phyloP scores from a whole-genome alignment of 129 eudicot genomes.

The Saposhnikovia divaricata region DNA sequence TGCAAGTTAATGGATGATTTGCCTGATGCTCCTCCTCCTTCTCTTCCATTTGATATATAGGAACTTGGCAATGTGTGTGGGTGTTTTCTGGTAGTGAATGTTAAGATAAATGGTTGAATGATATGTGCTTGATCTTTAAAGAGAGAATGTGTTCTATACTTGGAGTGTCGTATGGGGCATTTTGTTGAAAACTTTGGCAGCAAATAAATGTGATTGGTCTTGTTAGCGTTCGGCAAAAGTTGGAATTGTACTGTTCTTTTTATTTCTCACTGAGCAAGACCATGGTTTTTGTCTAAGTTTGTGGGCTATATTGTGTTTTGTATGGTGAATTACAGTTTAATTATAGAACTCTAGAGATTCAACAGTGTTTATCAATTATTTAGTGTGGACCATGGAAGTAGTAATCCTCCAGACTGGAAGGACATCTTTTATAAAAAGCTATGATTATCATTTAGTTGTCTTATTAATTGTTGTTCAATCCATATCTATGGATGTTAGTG shows the following conservation, averaged over 20 bases:
- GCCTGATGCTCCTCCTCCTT: conserved; percentile 4
- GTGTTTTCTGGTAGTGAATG: background rate
- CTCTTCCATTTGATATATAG: background rate
- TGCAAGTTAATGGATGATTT: conserved; percentile 4
- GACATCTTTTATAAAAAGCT: background rate
- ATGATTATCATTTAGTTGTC: conserved; percentile 4
- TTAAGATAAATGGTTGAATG: background rate
- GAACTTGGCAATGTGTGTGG: background rate
- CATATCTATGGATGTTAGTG: background rate
- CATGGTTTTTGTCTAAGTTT: background rate
- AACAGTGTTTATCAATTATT: background rate
- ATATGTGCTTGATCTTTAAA: background rate
- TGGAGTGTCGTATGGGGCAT: conserved; percentile 2
- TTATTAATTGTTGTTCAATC: background rate
- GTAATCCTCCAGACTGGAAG: conserved; percentile 6
- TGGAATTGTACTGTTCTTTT: background rate
- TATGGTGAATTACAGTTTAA: background rate
- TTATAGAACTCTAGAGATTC: background rate
- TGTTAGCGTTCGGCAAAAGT: background rate
- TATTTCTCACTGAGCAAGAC: background rate
- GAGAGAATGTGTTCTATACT: background rate
- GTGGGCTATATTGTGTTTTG: conserved; percentile 2
- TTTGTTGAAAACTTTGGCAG: background rate
- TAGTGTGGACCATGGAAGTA: background rate
- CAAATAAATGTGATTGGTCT: background rate